Base-by-base conservation (phyloP, 192 early-diverging fungal genomes). In the Lunasporangiospora selenospora region DNA sequence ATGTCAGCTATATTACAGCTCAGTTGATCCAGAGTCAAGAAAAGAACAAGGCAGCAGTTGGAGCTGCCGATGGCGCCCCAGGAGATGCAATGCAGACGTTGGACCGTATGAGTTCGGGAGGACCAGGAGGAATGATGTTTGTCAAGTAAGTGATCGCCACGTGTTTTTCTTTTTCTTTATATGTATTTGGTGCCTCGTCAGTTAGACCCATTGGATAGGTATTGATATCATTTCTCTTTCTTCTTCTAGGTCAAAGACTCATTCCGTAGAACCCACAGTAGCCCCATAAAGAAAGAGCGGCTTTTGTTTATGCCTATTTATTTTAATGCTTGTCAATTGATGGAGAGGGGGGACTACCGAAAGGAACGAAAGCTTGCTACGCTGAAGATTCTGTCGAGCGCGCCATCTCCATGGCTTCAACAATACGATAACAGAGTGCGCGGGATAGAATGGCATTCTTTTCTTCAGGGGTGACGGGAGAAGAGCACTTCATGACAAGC, bases 1-100 rank as follows among this genome's bases (percentile, higher is more conserved):
- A 97, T 49, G 88, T 76, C 43, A 71, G 61, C 18, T 67, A 63
- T 38, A 63, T 67, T 30, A 75, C 62, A n/a, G 60, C 66, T 3
- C 62, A 65, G 61, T 43, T 73, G 69, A 50, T 73, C n/a, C 59
- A 62, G 40, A 63, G 18, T 10, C 69, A 73, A n/a, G 69, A 73
- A 19, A 63, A 63, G 55, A 36, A 8, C 32, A 73, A 73, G 55
- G 58, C 48, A 9, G 55, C 60, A 26, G 47, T 24, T 5, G 53
- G 53, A 6, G n/a, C n/a, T n/a, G 55, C 60, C 26, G 47, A 29
- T 5, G 53, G 53, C 9, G n/a, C n/a, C n/a, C n/a, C n/a, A n/a
- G 59, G 59, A 24, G 69, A 73, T 55, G 69, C 69, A 41, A 73
- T 73, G 69, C 69, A 73, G 34, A 40, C 44, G 6, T 33, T 73